Evolutionary conservation across 371 early-diverging fungal genomes (phyloP), one percentile per base, ranked within the genome.

Genomic region (Mortierella sp.): DNA sequence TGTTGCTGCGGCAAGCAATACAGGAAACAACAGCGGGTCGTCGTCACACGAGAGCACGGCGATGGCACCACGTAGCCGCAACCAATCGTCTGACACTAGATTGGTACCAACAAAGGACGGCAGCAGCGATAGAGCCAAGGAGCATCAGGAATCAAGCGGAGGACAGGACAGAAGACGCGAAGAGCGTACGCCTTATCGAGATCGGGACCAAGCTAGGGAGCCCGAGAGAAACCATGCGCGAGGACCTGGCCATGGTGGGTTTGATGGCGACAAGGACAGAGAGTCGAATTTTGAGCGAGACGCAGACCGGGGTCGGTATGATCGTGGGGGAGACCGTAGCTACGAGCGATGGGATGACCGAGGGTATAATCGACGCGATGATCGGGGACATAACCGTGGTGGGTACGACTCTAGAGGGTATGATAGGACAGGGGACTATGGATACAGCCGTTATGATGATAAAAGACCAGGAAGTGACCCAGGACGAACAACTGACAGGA

Each of bases 271-370:
- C 11, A 19, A 24, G 40, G 67, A n/a, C n/a, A 21, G n/a, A 54
- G 54, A 24, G 53, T 48, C 34, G 61, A 76, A 16, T 43, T 71
- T 31, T 34, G 77, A 77, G 26, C 57, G 77, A 72, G 69, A 53
- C 61, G 19, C 3, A 2, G 64, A 48, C 10, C 61, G 79, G n/a
- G 55, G 67, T 6, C 0, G 43, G 67, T 67, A 24, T 51, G 79
- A 71, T 40, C 79, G 74, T n/a, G 69, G 73, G 4, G 37, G 28
- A 44, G 74, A 79, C 19, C 59, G 80, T 5, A 44, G 53, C 37
- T 26, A 34, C 43, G 76, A 80, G 2, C 61, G 80, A 69, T n/a
- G 50, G 50, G 40, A 21, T 28, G 73, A 78, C 46, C 55, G 72
- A 50, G 26, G 44, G 8, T 37, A 31, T 69, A 77, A 81, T 31